Base-by-base conservation (phyloP, 2,329 filamentous ascomycete species). In the Ophiostoma montium region DNA sequence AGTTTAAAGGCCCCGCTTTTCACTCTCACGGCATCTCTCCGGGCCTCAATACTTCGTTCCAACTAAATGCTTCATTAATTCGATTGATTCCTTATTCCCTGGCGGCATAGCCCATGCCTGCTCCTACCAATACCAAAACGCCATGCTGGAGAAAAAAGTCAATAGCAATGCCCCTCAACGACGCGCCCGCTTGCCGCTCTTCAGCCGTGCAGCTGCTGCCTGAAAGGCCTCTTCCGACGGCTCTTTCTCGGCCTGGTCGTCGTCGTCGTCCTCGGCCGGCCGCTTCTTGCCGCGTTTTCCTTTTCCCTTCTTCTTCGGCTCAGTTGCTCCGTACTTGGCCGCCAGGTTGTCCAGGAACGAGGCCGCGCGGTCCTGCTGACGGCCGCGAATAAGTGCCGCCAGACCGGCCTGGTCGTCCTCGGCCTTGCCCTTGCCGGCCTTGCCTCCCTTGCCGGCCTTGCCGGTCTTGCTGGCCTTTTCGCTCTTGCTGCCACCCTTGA, bases 321-420 rank as follows among this genome's bases (percentile, higher is more conserved):
- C 59, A 13, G 61, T 60, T 8, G 70, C 67, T 27, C 70, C 67
- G 62, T 94, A 94, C 66, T 90, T 94, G 45, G 80, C 84, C 51
- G 86, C 86, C 46, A 95, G 65, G 46, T 75, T 69, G 53, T 85
- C 84, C 21, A 94, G 67, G 61, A 94, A 87, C 35, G 68, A 70
- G 27, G 67, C 65, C 11, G 66, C 70, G 32, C 84, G 70, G 38
- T 74, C 72, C 56, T 82, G 71, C 62, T 92, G 84, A 43, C 82
- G 76, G 59, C 76, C 72, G 60, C 76, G 75, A 53, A 94, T 94
- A 59, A 94, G 62, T 2, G 84, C 84, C 1, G 53, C 52, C 19
- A 55, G 48, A 2, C 52, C 53, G 5, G 51, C 49, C 42, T 55
- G 48, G 49, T 63, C 65, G 4, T 32, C 27, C 47, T 63, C 33